These are phyloP conservation scores for Leccinum subtestaceum DNA, from an alignment of 768 basidiomycete genomes.

Conservation along the genomic window DNA sequence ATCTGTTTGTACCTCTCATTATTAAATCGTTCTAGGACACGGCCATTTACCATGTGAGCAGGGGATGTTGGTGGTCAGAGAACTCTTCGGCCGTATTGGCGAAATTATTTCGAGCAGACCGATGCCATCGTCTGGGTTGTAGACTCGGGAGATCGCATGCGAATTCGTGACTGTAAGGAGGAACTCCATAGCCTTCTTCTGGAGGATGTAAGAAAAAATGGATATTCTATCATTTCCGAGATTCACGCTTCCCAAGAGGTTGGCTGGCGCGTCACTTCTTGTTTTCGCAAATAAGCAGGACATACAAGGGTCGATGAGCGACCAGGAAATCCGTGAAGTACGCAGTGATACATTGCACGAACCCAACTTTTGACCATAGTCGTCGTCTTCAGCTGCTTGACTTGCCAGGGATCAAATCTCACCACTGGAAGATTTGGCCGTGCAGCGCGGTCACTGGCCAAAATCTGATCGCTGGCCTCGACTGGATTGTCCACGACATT, in stretches of 20 bases:
- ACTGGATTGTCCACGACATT: slow-evolving; percentile 91
- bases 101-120: slow-evolving; percentile 98
- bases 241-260: slow-evolving; percentile 51
- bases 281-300: slow-evolving; percentile 99
- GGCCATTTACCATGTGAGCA: slow-evolving; percentile 73
- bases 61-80: slow-evolving; percentile 99
- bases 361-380: slow-evolving; percentile 8
- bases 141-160: slow-evolving; percentile 87
- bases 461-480: slow-evolving; percentile 79
- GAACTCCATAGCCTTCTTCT: slow-evolving; percentile 84
- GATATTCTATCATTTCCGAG: slow-evolving; percentile 7
- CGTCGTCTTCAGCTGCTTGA: slow-evolving; percentile 63
- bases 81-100: slow-evolving; percentile 95
- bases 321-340: slow-evolving; percentile 80
- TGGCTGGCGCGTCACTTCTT: slow-evolving; percentile 93
- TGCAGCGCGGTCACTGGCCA: slow-evolving; percentile 92
- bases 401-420: slow-evolving; percentile 77
- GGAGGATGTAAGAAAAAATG: slow-evolving; percentile 73
- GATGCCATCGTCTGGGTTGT: slow-evolving; percentile 99
- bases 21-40: slow-evolving; percentile 38
- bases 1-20: slow-evolving; percentile 34
- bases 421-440: slow-evolving; percentile 85
- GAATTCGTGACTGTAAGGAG: slow-evolving; percentile 85
- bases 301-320: slow-evolving; percentile 80
- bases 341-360: slow-evolving; percentile 28